Evolutionary conservation across 2,329 filamentous ascomycete species (phyloP).

Genomic region (Cercospora zeina): DNA sequence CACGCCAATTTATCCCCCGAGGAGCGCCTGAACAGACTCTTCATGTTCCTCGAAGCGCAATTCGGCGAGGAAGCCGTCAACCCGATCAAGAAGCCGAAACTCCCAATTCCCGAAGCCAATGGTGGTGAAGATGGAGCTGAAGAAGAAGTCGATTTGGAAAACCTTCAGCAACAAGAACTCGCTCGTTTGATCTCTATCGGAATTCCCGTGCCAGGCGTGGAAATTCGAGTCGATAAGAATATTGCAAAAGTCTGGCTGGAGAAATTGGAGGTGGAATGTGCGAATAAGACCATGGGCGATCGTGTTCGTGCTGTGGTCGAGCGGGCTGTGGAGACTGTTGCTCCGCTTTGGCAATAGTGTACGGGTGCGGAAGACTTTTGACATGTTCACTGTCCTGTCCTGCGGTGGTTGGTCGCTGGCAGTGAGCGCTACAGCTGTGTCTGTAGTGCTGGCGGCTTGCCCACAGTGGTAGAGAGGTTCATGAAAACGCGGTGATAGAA

Average conservation of each 20-base stretch:
- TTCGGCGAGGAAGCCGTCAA: conserved; percentile 82
- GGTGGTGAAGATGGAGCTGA: conserved; percentile 26
- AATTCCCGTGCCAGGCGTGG: conserved; percentile 85
- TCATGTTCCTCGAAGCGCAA: conserved; percentile 96
- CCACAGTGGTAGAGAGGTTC: no score
- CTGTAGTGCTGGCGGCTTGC: no score
- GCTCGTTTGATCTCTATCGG: conserved; percentile 77
- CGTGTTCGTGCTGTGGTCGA: conserved; percentile 87
- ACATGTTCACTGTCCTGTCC: no score
- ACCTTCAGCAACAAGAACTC: conserved; percentile 66
- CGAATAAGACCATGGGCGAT: conserved; percentile 71
- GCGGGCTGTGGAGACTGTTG: conserved; percentile 53
- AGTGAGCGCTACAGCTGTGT: no score
- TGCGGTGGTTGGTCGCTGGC: no score
- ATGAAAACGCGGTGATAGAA: no score
- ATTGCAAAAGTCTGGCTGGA: conserved; percentile 89
- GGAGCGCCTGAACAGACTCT: conserved; percentile 78
- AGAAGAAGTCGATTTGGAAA: conserved; percentile 48
- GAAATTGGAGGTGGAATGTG: conserved; percentile 84
- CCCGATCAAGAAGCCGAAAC: conserved; percentile 68
- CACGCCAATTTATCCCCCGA: conserved; percentile 70
- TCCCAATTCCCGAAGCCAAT: conserved; percentile 40
- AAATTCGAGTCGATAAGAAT: conserved; percentile 84
- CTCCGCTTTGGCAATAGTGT: conserved; percentile 28
- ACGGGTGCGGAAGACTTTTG: no score